Percentiles rank a stretch among this genome's conserved stretches.
phyloP scores from a whole-genome alignment of 805 yeast genomes.

The Spathaspora hagerdaliae region DNA sequence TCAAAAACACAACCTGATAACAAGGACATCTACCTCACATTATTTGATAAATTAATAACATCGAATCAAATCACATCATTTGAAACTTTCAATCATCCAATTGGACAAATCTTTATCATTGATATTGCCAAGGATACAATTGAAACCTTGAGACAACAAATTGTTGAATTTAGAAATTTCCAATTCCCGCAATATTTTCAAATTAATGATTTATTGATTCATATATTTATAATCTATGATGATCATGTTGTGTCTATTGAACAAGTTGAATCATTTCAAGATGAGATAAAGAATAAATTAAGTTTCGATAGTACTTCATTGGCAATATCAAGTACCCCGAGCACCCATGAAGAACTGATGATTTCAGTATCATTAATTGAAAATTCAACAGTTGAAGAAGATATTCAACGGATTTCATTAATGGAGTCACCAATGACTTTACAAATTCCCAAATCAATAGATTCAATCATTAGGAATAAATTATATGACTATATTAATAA shows the following conservation, averaged over 20 bases:
- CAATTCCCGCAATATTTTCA: constrained; percentile 63
- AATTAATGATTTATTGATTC: constrained; percentile 54
- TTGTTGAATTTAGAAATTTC: constrained; percentile 48
- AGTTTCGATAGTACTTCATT: constrained; percentile 24
- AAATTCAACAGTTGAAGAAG: constrained; percentile 48
- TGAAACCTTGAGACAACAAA: constrained; percentile 53
- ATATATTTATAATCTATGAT: constrained; percentile 31
- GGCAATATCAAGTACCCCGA: constrained; percentile 3
- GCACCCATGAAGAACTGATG: neutral
- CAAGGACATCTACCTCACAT: constrained; percentile 47
- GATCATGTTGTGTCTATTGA: constrained; percentile 20
- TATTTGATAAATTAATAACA: constrained; percentile 56
- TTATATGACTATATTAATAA: constrained; percentile 47
- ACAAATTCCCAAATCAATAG: constrained; percentile 34
- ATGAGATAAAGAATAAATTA: constrained; percentile 19
- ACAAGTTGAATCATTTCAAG: constrained; percentile 33
- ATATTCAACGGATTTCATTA: constrained; percentile 34
- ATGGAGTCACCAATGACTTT: constrained; percentile 13
- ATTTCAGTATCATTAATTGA: constrained; percentile 18
- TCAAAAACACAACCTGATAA: constrained; percentile 8
- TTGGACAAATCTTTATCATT: constrained; percentile 66
- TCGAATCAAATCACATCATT: constrained; percentile 64
- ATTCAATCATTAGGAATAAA: constrained; percentile 32
- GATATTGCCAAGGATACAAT: constrained; percentile 48
- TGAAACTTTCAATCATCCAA: constrained; percentile 86